These are phyloP conservation scores for Orbilia blumenaviensis DNA, from an alignment of 2,329 filamentous ascomycete species.

Conservation along the genomic window DNA sequence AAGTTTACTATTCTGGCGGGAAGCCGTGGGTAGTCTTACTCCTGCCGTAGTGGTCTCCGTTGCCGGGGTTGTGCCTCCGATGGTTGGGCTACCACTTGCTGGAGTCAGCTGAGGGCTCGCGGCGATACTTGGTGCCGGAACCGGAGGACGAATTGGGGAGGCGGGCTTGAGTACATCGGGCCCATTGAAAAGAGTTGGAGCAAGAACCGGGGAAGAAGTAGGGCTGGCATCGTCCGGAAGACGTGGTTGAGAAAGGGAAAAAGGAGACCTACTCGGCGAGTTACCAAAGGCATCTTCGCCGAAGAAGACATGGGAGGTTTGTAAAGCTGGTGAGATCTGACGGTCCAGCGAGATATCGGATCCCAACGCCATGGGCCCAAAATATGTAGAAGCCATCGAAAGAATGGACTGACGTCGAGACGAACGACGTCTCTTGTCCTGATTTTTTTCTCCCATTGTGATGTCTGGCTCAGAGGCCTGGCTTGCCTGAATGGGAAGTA, in stretches of 20 bases:
- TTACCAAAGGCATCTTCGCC: not conserved
- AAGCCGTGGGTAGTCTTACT: not conserved
- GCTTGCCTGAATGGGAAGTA: not conserved
- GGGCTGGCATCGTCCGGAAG: not conserved
- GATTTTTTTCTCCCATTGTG: constrained; percentile 15
- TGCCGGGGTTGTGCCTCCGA: not conserved
- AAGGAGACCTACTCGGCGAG: constrained; percentile 1
- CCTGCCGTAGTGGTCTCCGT: not conserved
- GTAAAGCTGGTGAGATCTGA: constrained; percentile 32
- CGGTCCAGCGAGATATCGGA: constrained; percentile 30
- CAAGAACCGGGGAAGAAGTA: not conserved
- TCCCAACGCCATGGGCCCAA: constrained; percentile 25
- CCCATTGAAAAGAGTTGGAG: not conserved
- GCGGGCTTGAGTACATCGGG: not conserved
- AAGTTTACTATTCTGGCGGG: not conserved
- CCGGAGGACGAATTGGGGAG: constrained; percentile 14
- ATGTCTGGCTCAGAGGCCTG: not conserved
- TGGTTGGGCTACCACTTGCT: not conserved
- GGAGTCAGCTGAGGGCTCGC: constrained; percentile 25
- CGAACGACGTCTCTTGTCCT: not conserved
- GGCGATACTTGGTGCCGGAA: constrained; percentile 28
- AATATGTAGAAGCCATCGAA: constrained; percentile 34
- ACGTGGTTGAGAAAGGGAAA: not conserved
- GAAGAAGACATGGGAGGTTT: constrained; percentile 40
- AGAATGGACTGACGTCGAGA: constrained; percentile 35